Percentiles rank a stretch among this genome's conserved stretches.
These are phyloP conservation scores for Plasmodium knowlesi DNA, from an alignment of 169 alveolate genomes.

Conservation along the genomic window DNA sequence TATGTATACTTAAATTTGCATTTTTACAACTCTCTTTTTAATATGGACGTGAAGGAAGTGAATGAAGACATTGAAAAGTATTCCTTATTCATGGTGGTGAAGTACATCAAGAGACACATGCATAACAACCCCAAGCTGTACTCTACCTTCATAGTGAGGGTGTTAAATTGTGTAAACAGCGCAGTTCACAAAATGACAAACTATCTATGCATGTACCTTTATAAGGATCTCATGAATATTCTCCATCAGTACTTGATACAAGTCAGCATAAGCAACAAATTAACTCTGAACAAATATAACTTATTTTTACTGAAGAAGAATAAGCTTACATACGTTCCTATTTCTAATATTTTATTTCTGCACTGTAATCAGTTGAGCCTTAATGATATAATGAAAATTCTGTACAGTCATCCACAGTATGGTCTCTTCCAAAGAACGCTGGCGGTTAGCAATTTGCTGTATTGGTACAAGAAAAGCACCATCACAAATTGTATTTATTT, in stretches of 20 bases:
- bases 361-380: conserved; percentile 47
- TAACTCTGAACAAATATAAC: conserved; percentile 54
- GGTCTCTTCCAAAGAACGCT: conserved; percentile 30
- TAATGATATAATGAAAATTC: conserved; percentile 35
- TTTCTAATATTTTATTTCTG: conserved; percentile 47
- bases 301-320: conserved; percentile 25
- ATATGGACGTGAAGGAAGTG: conserved; percentile 29
- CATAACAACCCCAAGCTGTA: conserved; percentile 22
- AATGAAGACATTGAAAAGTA: conserved; percentile 21
- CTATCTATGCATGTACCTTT: conserved; percentile 42
- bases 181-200: conserved; percentile 19
- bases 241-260: conserved; percentile 30
- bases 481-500: conserved; percentile 66
- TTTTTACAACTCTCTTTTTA: conserved; percentile 29
- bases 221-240: conserved; percentile 19
- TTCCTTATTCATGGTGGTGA: conserved; percentile 21
- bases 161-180: conserved; percentile 26
- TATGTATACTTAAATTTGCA: conserved; percentile 35
- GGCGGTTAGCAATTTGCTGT: conserved; percentile 43
- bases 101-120: conserved; percentile 39
- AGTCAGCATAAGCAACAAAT: conserved; percentile 34
- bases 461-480: conserved; percentile 44
- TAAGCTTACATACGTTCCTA: conserved; percentile 36
- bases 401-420: conserved; percentile 69
- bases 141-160: conserved; percentile 12